Conservation (phyloP, 345 rosid species). For the Lumnitzera racemosa region DNA sequence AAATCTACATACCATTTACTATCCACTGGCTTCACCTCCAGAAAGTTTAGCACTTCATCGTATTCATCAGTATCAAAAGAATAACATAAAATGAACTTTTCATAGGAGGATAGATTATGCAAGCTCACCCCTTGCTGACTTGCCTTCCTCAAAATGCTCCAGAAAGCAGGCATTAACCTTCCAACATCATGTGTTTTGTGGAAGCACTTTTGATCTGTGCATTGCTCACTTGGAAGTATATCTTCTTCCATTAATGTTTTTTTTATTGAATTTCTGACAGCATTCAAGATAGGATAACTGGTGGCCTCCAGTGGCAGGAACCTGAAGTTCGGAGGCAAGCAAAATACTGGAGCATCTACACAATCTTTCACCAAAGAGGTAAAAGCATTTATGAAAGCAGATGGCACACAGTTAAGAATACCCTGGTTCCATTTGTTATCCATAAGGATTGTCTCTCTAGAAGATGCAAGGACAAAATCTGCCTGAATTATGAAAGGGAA, state of each 20-base stretch:
- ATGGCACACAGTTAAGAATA: conserved; percentile 52
- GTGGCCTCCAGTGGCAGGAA: conserved; percentile 55
- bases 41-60: conserved; percentile 35
- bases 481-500: conserved; percentile 69
- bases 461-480: conserved; percentile 60
- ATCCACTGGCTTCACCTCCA: conserved; percentile 36
- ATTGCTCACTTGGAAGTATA: conserved; percentile 53
- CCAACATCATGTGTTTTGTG: conserved; percentile 49
- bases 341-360: conserved; percentile 41
- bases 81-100: conserved; percentile 30
- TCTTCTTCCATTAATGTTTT: conserved; percentile 25
- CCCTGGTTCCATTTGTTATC: conserved; percentile 76
- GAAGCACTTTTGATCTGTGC: conserved; percentile 44
- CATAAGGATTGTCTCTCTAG: conserved; percentile 56
- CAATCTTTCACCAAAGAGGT: conserved; percentile 38
- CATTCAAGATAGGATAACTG: conserved; percentile 23
- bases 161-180: conserved; percentile 47
- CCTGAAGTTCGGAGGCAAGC: conserved; percentile 35
- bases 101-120: conserved; percentile 59
- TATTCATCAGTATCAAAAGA: conserved; percentile 33
- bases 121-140: conserved; percentile 36
- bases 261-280: conserved; percentile 35
- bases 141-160: conserved; percentile 52
- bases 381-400: conserved; percentile 58
- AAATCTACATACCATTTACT: conserved; percentile 55